Base-by-base conservation (phyloP, 2,329 filamentous ascomycete genomes). In the Elsinoe batatas region DNA sequence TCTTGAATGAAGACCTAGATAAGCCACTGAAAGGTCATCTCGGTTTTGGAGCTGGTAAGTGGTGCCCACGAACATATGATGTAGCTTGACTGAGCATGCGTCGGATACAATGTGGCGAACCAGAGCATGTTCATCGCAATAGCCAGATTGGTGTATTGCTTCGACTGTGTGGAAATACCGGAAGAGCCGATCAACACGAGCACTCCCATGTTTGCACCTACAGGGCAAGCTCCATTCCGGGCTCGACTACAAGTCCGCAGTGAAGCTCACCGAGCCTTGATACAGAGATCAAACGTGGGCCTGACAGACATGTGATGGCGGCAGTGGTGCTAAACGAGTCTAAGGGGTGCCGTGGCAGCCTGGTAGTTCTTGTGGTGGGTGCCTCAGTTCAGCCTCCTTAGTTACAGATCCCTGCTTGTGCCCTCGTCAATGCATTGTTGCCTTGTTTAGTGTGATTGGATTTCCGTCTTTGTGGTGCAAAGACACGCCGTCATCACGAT, bases 21-120 rank as follows among this genome's bases (percentile, higher is more conserved):
- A 62, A 65, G 56, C 58, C 61, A n/a, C 44, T 65, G 18, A 61
- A 61, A 18, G 66, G 66, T 13, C 65, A 68, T 53, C 66, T 61
- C 59, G 57, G 57, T n/a, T 65, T 65, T 56, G 63, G 62, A 11
- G 32, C 47, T 8, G 47, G 47, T 26, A 26, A 33, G 26, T 35
- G 26, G 4, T 13, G n/a, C 6, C n/a, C 13, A 5, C 2, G 7
- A 26, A 26, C n/a, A 2, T 6, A 11, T 3, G 8, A 2, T 35
- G 12, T 33, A 5, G 3, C 10, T 20, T n/a, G 36, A 30, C 44
- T 49, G 47, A 12, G 47, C 35, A 2, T 51, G 47, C 32, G 18
- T 51, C 35, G 47, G 47, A 20, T 51, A 51, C 33, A 51, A 51
- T n/a, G 35, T 51, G 33, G 47, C 47, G 3, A 18, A 36, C 18